phyloP scores from a whole-genome alignment of 345 rosid species.

The Mercurialis annua region DNA sequence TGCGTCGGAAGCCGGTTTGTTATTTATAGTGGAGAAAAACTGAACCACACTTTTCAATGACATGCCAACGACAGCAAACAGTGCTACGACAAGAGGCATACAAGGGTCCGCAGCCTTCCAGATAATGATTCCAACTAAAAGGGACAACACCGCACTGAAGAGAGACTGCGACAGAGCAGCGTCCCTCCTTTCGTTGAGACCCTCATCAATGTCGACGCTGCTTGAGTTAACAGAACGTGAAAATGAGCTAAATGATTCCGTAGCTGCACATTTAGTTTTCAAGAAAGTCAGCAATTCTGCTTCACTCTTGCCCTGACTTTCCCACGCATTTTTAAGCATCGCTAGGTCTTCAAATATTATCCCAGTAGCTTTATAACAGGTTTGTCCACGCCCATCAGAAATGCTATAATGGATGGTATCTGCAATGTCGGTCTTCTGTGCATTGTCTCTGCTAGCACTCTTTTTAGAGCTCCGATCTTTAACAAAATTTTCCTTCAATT shows the following conservation, averaged over 20 bases:
- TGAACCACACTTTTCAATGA: constrained; percentile 65
- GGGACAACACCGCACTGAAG: constrained; percentile 57
- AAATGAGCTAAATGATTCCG: constrained; percentile 30
- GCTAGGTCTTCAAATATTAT: constrained; percentile 15
- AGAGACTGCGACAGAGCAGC: constrained; percentile 53
- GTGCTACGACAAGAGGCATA: constrained; percentile 73
- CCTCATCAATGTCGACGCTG: constrained; percentile 22
- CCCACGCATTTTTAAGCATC: constrained; percentile 24
- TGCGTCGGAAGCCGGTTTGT: constrained; percentile 74
- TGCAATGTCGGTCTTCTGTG: constrained; percentile 13
- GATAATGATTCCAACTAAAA: constrained; percentile 59
- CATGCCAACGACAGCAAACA: constrained; percentile 67
- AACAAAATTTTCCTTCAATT: constrained; percentile 38
- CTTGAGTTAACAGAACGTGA: constrained; percentile 20
- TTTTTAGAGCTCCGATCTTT: constrained; percentile 37
- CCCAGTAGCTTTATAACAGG: constrained; percentile 22
- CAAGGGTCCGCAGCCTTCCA: constrained; percentile 66
- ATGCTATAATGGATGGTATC: constrained; percentile 17
- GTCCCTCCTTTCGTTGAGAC: constrained; percentile 36
- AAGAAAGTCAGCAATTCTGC: constrained; percentile 12
- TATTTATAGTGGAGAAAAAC: constrained; percentile 56
- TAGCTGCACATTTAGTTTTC: constrained; percentile 20
- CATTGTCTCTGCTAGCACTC: constrained; percentile 15
- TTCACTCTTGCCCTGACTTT: constrained; percentile 20
- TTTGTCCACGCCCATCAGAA: constrained; percentile 11